A percentile compares a stretch with the other conserved stretches of the same genome.
Evolutionary conservation across 768 basidiomycete genomes (phyloP).

Genomic region (Russula virescens): DNA sequence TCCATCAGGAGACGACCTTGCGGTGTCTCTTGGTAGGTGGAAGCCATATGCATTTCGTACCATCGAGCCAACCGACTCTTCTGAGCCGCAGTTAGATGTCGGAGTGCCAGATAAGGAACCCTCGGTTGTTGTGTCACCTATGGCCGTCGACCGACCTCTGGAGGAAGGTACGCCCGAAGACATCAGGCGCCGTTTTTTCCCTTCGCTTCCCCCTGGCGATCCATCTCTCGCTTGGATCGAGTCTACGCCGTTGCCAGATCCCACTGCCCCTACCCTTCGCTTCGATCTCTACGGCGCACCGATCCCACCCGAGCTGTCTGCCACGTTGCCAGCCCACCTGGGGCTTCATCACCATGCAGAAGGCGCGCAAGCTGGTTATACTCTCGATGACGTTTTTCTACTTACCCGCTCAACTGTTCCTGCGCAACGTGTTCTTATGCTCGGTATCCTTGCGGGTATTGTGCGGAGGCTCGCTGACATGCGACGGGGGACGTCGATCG

Average conservation of each 20-base stretch:
- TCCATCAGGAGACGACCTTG: constrained; percentile 34
- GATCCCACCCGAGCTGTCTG: constrained; percentile 50
- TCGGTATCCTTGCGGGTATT: constrained; percentile 63
- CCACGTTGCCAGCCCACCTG: constrained; percentile 69
- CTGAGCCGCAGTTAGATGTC: neutral
- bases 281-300: constrained; percentile 67
- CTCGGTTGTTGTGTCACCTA: neutral
- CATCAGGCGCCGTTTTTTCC: constrained; percentile 81
- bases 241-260: constrained; percentile 28
- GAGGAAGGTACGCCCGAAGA: constrained; percentile 77
- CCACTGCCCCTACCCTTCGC: constrained; percentile 38
- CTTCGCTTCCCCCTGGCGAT: constrained; percentile 58
- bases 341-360: constrained; percentile 91
- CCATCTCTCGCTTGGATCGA: constrained; percentile 81
- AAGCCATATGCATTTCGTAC: neutral
- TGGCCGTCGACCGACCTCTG: constrained; percentile 28
- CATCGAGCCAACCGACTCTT: neutral
- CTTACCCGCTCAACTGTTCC: constrained; percentile 76
- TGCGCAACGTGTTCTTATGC: constrained; percentile 78
- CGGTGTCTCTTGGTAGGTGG: constrained; percentile 40
- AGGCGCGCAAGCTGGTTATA: constrained; percentile 77
- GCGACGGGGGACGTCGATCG: constrained; percentile 28
- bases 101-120: neutral
- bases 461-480: constrained; percentile 33
- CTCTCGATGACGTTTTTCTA: constrained; percentile 76